Percentiles rank a stretch among this genome's conserved stretches.
phyloP scores from a whole-genome alignment of 805 yeast genomes.

The Aciculoconidium aculeatum region DNA sequence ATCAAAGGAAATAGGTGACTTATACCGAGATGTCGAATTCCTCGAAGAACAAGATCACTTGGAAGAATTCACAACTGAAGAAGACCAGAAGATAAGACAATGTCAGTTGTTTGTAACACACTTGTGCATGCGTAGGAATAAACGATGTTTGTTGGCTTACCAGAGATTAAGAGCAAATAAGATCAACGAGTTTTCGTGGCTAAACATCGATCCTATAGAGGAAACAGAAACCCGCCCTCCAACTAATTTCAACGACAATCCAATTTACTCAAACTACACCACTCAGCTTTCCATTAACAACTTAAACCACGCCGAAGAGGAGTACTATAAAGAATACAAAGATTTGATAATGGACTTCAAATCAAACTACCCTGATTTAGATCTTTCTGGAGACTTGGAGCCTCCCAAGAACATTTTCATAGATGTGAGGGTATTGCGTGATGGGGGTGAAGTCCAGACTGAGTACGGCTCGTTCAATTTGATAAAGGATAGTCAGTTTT shows the following conservation, averaged over 20 bases:
- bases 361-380: constrained; percentile 75
- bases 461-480: constrained; percentile 94
- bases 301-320: constrained; percentile 73
- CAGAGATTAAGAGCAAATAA: constrained; percentile 65
- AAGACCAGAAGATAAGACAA: constrained; percentile 44
- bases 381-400: constrained; percentile 78
- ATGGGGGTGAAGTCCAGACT: constrained; percentile 96
- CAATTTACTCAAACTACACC: constrained; percentile 15
- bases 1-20: constrained; percentile 62
- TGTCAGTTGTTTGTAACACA: constrained; percentile 67
- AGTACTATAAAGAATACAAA: constrained; percentile 64
- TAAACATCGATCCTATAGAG: constrained; percentile 46
- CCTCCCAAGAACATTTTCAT: constrained; percentile 92
- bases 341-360: constrained; percentile 71
- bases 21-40: constrained; percentile 52
- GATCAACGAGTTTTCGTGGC: constrained; percentile 69
- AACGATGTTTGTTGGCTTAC: constrained; percentile 83
- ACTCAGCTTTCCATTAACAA: constrained; percentile 36
- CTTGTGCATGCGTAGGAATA: constrained; percentile 79
- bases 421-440: constrained; percentile 87
- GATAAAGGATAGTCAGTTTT: constrained; percentile 90
- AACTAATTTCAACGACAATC: constrained; percentile 6
- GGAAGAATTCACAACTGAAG: constrained; percentile 20
- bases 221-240: constrained; percentile 4
- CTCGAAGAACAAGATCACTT: constrained; percentile 29